phyloP scores from a whole-genome alignment of 208 protist genomes.

The Crithidia acanthocephali region DNA sequence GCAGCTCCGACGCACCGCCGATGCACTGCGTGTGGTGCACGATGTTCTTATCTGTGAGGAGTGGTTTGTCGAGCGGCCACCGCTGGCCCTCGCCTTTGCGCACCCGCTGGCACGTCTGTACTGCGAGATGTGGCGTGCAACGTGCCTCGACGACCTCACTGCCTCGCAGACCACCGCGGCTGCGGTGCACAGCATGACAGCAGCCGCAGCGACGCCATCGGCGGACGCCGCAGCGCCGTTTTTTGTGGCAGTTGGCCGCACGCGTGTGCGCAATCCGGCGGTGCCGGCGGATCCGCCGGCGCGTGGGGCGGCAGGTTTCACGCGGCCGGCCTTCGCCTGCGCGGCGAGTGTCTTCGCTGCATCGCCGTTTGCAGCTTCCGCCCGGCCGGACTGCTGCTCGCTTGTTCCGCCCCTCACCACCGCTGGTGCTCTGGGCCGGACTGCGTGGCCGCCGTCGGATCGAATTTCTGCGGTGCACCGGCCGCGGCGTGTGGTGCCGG shows the following conservation, averaged over 20 bases:
- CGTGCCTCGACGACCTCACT: slow-evolving; percentile 4
- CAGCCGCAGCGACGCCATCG: background rate
- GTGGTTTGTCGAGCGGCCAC: slow-evolving; percentile 27
- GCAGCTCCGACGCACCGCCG: background rate
- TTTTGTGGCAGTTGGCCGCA: background rate
- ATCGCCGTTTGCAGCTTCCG: slow-evolving; percentile 3
- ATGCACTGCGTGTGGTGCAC: slow-evolving; percentile 3
- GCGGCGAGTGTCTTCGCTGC: background rate
- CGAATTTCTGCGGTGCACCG: background rate
- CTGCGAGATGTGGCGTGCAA: slow-evolving; percentile 37
- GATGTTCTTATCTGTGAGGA: slow-evolving; percentile 22
- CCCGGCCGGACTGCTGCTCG: background rate
- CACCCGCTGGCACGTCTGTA: slow-evolving; percentile 24
- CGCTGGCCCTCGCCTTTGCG: slow-evolving; percentile 28
- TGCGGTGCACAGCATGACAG: background rate
- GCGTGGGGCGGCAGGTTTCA: slow-evolving; percentile 2
- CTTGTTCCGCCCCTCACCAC: slow-evolving; percentile 14
- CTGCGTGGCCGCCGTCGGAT: background rate
- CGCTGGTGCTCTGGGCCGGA: background rate
- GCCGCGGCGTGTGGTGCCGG: slow-evolving; percentile 6
- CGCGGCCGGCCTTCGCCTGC: background rate
- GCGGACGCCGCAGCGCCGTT: background rate
- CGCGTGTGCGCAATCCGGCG: background rate
- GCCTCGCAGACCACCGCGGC: slow-evolving; percentile 1
- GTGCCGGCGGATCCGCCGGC: background rate